Base-by-base conservation (phyloP, 2,329 filamentous ascomycete genomes). In the Aspergillus spinulosporus region DNA sequence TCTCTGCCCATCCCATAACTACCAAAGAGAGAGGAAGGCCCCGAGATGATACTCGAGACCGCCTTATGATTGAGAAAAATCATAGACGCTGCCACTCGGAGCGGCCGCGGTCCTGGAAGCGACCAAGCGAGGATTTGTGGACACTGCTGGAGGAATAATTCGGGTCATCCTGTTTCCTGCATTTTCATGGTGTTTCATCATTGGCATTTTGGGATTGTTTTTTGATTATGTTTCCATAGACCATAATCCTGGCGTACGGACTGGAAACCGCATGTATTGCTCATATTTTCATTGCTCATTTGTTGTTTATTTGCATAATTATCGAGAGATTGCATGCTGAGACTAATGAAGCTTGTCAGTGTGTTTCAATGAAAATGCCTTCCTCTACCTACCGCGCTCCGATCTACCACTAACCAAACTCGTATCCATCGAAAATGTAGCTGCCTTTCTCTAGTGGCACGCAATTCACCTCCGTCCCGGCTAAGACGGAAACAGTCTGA, bases 71-170 rank as follows among this genome's bases (percentile, higher is more conserved):
- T 3, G 67, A 65, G 21, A 64, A 67, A 49, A 63, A 67, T 4
- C 71, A 74, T 63, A 63, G 70, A 14, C 65, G 72, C 49, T 71
- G 70, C 52, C 72, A 74, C 60, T 74, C 72, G 9, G 71, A 74
- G 51, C 69, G 72, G 53, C 72, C 72, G 26, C 65, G 70, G 36
- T 62, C 70, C 28, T 74, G 72, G 72, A 70, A 66, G 39, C 63
- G 67, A 40, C 72, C 72, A 3, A 72, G 70, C 52, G 66, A 68
- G 43, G 64, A 63, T 42, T 54, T 74, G 52, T 74, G 72, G 71
- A 69, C 72, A 29, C 60, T 74, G 31, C 45, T 61, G 49, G 72
- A 74, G 59, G 69, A 72, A 46, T 64, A 54, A 61, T 52, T 4
- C 49, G 15, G 14, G 29, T 34, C 21, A 55, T 37, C 26, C n/a